Evolutionary conservation across 2,329 filamentous ascomycete genomes (phyloP), one percentile per base, ranked within the genome.

Genomic region (Ceratocystis smalleyi): DNA sequence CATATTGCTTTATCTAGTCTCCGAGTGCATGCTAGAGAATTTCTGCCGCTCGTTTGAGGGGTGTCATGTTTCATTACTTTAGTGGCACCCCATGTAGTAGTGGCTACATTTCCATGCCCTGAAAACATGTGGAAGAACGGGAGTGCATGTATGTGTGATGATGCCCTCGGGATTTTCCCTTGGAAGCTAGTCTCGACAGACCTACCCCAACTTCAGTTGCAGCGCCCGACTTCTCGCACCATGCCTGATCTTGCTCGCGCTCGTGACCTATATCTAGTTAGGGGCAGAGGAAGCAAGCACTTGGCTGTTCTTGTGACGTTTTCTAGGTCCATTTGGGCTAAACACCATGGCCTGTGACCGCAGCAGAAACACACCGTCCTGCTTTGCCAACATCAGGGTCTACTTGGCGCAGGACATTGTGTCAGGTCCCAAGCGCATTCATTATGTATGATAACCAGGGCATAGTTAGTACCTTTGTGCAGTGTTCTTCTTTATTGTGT

Each of bases 21-120:
- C 54, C 32, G 54, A 57, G 62, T 66, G 65, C 59, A 64, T 76
- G 74, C 74, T 67, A 76, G 74, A 76, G 70, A 8, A 72, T 45
- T 30, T 62, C 43, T 66, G 73, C 74, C 74, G 73, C 74, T 75
- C 70, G 74, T 76, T 76, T 76, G 75, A 77, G 75, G 75, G 75
- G 74, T 73, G 72, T 69, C 73, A 73, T 71, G 70, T 69, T 70
- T 72, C 67, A n/a, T 64, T 67, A 68, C 64, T 66, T 69, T 76
- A 73, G 72, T 72, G 72, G 74, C 73, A 72, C 74, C 75, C 75
- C 69, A 77, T 77, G 75, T 75, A 75, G 74, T 70, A 64, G 73
- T 73, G 75, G 75, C 74, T 69, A 77, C 75, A 77, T 74, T 62
- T 43, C 59, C 24, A 43, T 3, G 32, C 15, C 57, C 43, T 40